Percentiles rank a stretch among this genome's conserved stretches.
Evolutionary conservation across 1,284 basidiomycete species (phyloP).

Genomic region (Tausonia pullulans): DNA sequence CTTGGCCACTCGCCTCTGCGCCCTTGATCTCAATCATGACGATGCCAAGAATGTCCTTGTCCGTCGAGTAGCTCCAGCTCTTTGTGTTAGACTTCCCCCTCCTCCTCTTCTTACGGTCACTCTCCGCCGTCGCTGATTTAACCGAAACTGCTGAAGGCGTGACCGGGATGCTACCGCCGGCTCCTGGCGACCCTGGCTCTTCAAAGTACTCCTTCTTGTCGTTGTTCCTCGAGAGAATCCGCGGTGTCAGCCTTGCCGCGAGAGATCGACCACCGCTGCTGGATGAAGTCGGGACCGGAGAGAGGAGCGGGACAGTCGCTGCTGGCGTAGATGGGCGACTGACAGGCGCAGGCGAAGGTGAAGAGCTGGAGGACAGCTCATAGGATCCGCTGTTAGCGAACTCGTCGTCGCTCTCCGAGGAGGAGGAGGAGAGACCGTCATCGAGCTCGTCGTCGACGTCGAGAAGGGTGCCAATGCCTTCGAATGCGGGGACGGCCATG

Average conservation of each 20-base stretch:
- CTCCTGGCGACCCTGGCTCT: too few species aligned
- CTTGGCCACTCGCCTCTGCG: conserved; percentile 42
- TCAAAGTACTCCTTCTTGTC: conserved; percentile 20
- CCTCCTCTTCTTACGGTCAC: conserved; percentile 14
- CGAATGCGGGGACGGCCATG: conserved; percentile 68
- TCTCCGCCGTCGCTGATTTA: too few species aligned
- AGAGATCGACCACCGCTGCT: not conserved
- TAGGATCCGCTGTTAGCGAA: conserved; percentile 18
- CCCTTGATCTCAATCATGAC: conserved; percentile 67
- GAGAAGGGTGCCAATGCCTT: conserved; percentile 75
- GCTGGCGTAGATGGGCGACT: too few species aligned
- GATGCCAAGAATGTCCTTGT: conserved; percentile 76
- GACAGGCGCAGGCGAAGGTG: conserved; percentile 26
- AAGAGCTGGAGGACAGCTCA: not conserved
- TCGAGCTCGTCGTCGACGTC: conserved; percentile 50
- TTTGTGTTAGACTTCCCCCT: conserved; percentile 6
- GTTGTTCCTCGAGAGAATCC: conserved; percentile 2
- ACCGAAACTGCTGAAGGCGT: too few species aligned
- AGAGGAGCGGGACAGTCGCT: too few species aligned
- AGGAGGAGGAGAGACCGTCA: conserved; percentile 49
- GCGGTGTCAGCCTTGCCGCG: conserved; percentile 2
- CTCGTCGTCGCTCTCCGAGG: conserved; percentile 45
- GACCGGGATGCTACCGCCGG: too few species aligned
- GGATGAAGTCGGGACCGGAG: too few species aligned
- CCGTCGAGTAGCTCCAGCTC: conserved; percentile 55